Evolutionary conservation across 495 filamentous ascomycete genomes (phyloP), one percentile per base, ranked within the genome.

Genomic region (Collariella sp.): DNA sequence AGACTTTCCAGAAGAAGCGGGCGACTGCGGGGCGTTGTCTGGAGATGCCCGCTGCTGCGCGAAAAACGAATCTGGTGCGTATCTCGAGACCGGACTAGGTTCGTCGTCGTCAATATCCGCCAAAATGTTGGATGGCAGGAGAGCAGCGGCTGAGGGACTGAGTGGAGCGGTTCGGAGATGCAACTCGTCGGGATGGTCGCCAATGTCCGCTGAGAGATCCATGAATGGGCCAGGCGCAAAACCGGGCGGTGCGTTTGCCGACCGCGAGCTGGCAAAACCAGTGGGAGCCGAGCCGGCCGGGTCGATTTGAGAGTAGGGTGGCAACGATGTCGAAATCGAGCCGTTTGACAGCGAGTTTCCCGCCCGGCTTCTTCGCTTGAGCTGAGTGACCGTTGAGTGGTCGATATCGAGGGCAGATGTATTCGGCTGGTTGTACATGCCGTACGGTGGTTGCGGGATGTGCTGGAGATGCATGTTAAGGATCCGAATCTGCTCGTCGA

Each of bases 101-200:
- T 82, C 77, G 53, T 90, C 88, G 42, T 91, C 88, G 54, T 89
- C 81, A 2, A 85, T 70, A 44, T 74, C 72, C 31, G 72, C 71
- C 58, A 95, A 82, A 50, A 95, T 81, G 57, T 87, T 85, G 1
- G 87, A 89, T 20, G 89, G 89, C 22, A 95, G 71, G 23, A 93
- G 73, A 20, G 84, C 76, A 46, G 87, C 80, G 9, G 89, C 89
- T 12, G 86, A 85, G 23, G 89, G 89, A 59, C 88, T 91, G 67
- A 93, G 86, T 29, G 87, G 85, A 18, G 82, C 81, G 39, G 82
- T 70, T 26, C 65, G 63, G 34, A 72, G 59, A 50, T 68, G 66
- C 9, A 69, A 70, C 20, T 80, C 77, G 15, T 73, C 74, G 34
- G 71, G 65, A 29, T 61, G 62, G n/a, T 39, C 54, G 13, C 52